Evolutionary conservation across 176 grass and related monocot species (phyloP).

Genomic region (Themeda triandra): DNA sequence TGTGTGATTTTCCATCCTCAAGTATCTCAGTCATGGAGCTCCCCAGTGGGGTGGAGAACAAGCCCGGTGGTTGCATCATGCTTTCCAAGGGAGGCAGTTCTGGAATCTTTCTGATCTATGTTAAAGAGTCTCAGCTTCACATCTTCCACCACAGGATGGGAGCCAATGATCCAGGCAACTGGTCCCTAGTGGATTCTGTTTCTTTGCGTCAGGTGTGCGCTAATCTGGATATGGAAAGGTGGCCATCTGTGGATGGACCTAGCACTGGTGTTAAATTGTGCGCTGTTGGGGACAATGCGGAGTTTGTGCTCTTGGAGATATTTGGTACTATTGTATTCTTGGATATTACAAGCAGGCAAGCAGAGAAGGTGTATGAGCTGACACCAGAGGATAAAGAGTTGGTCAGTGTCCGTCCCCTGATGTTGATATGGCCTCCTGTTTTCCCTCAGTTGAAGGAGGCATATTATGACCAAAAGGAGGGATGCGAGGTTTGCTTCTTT

Average conservation of each 20-base stretch:
- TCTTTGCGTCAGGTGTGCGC: background rate
- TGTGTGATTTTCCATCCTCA: background rate
- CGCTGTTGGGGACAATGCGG: background rate
- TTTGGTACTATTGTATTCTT: background rate
- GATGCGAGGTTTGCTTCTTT: background rate
- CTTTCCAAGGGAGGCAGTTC: background rate
- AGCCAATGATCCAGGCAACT: background rate
- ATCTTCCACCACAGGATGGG: background rate
- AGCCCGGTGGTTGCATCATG: background rate
- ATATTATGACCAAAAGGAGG: background rate
- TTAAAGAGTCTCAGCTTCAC: background rate
- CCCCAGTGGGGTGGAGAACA: conserved; percentile 11
- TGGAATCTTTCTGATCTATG: background rate
- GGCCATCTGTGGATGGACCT: background rate
- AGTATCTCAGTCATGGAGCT: conserved; percentile 7
- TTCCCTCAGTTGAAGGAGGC: background rate
- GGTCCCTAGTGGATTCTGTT: conserved; percentile 8
- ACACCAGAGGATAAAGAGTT: conserved; percentile 6
- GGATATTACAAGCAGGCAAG: background rate
- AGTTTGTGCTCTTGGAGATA: conserved; percentile 6
- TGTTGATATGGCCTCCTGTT: conserved; percentile 17
- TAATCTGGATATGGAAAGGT: background rate
- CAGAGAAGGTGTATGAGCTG: conserved; percentile 12
- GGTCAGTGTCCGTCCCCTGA: background rate
- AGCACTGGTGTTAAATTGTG: background rate